A percentile compares a stretch with the other conserved stretches of the same genome.
Evolutionary conservation across 805 yeast species (phyloP).

Genomic region (Candida vartiovaarae): DNA sequence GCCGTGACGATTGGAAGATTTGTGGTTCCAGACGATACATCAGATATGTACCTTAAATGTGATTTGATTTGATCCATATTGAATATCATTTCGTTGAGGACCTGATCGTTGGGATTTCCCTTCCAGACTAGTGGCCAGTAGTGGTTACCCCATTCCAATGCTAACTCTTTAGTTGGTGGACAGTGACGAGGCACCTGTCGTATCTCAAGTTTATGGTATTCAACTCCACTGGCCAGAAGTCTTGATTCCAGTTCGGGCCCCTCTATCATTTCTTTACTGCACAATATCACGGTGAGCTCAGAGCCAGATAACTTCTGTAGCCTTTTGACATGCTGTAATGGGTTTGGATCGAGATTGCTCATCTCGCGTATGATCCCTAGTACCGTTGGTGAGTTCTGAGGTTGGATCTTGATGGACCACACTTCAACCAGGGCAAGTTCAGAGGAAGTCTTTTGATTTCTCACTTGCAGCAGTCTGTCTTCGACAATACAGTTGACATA

Average conservation of each 20-base stretch:
- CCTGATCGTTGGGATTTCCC: conserved; percentile 79
- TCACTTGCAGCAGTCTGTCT: conserved; percentile 39
- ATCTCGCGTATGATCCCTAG: conserved; percentile 21
- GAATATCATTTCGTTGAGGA: conserved; percentile 46
- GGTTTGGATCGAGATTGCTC: conserved; percentile 21
- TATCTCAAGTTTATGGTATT: conserved; percentile 16
- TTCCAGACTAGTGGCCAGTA: conserved; percentile 94
- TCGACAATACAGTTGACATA: conserved; percentile 38
- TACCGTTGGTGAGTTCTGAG: conserved; percentile 26
- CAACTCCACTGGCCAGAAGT: conserved; percentile 13
- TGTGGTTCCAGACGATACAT: conserved; percentile 22
- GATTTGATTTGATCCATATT: conserved; percentile 38
- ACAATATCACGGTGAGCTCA: conserved; percentile 36
- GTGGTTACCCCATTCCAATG: conserved; percentile 53
- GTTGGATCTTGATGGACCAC: conserved; percentile 43
- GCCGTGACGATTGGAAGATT: conserved; percentile 47
- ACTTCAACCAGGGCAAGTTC: conserved; percentile 28
- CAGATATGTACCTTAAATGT: conserved; percentile 26
- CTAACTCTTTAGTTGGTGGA: conserved; percentile 68
- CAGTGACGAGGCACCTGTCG: conserved; percentile 47
- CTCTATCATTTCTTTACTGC: conserved; percentile 29
- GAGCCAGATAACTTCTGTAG: conserved; percentile 31
- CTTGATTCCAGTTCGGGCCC: conserved; percentile 19
- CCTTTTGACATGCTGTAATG: conserved; percentile 45
- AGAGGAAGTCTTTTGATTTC: conserved; percentile 18